Evolutionary conservation across 2,329 filamentous ascomycete genomes (phyloP).

Genomic region (Zasmidium cellare): DNA sequence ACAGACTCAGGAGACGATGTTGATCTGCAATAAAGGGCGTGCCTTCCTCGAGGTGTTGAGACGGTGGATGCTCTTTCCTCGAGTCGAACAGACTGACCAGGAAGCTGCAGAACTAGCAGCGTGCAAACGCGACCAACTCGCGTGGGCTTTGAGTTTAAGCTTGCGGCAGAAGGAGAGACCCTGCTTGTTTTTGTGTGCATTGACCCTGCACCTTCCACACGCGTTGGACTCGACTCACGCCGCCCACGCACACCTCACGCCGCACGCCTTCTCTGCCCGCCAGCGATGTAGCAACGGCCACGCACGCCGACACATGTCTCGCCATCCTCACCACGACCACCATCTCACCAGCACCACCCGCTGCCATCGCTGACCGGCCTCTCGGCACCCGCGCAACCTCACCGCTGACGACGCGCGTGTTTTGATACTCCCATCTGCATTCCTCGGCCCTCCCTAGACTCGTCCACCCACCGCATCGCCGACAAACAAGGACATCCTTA

Average conservation of each 20-base stretch:
- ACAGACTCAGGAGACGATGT: too few species aligned
- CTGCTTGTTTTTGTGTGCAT: neutral
- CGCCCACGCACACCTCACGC: neutral
- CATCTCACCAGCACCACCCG: neutral
- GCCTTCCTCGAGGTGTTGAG: too few species aligned
- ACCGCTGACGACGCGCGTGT: conserved; percentile 12
- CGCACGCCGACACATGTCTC: neutral
- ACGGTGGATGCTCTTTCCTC: too few species aligned
- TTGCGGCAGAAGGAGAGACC: too few species aligned
- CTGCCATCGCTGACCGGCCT: neutral
- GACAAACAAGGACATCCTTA: conserved; percentile 24
- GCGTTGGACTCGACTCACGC: neutral
- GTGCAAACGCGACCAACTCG: too few species aligned
- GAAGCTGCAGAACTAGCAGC: too few species aligned
- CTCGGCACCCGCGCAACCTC: conserved; percentile 2
- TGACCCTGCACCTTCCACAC: neutral
- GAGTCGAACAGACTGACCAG: too few species aligned
- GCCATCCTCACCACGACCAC: neutral
- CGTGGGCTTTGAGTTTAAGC: too few species aligned
- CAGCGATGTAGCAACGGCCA: neutral
- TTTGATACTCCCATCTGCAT: conserved; percentile 16
- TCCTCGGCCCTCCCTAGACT: conserved; percentile 21
- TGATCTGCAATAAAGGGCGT: too few species aligned
- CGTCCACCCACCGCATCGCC: conserved; percentile 2
- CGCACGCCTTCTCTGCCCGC: neutral